Conservation (phyloP, 2,329 filamentous ascomycete genomes). For the Fusarium mangiferae region DNA sequence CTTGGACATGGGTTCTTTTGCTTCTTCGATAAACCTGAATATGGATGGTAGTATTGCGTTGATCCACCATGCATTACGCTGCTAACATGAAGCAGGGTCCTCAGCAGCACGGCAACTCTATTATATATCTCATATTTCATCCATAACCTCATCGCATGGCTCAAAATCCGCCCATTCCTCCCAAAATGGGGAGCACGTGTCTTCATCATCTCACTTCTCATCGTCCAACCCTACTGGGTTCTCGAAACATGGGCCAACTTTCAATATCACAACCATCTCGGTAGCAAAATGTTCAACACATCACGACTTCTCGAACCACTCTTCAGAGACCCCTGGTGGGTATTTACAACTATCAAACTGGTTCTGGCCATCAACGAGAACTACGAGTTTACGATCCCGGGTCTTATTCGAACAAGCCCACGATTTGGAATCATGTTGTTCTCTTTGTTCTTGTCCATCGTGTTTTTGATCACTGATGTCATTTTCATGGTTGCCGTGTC, state of each 20-base stretch:
- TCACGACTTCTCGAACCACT: slow-evolving; percentile 16
- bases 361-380: slow-evolving; percentile 27
- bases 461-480: slow-evolving; percentile 17
- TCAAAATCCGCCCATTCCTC: slow-evolving; percentile 21
- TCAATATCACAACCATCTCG: slow-evolving; percentile 27
- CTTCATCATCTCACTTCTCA: slow-evolving; percentile 17
- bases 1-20: slow-evolving; percentile 24
- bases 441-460: slow-evolving; percentile 16
- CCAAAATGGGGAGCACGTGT: slow-evolving; percentile 17
- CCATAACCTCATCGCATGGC: slow-evolving; percentile 27
- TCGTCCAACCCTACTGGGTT: slow-evolving; percentile 23
- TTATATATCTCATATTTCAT: slow-evolving; percentile 26
- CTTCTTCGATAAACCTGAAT: slow-evolving; percentile 23
- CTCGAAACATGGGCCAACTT: slow-evolving; percentile 32
- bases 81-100: neutral
- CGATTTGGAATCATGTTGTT: slow-evolving; percentile 28
- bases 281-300: slow-evolving; percentile 7
- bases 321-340: slow-evolving; percentile 27
- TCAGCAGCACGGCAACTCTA: slow-evolving; percentile 23
- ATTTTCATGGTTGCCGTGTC: slow-evolving; percentile 29
- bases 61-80: too few species aligned
- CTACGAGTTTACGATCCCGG: slow-evolving; percentile 24
- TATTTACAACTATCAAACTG: slow-evolving; percentile 20
- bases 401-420: slow-evolving; percentile 12
- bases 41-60: slow-evolving; percentile 11